A percentile compares a stretch with the other conserved stretches of the same genome.
Conservation (phyloP, 1,284 basidiomycete genomes). For the Malassezia cuniculi region DNA sequence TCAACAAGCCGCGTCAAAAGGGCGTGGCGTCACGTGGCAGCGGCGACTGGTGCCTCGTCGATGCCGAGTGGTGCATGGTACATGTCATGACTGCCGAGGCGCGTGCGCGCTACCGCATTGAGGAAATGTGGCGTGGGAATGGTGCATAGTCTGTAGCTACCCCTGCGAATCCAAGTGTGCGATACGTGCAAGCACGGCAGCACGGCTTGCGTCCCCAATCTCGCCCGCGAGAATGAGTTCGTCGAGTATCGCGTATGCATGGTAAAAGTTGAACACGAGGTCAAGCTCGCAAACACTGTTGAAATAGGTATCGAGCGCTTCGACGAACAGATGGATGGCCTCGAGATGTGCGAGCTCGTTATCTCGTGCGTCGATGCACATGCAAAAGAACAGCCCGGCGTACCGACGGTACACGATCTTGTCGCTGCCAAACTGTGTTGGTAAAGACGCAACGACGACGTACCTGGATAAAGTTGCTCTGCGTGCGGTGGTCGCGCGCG, state of each 20-base stretch:
- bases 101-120: constrained; percentile 32
- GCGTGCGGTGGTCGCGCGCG: constrained; percentile 94
- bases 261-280: constrained; percentile 97
- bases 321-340: constrained; percentile 94
- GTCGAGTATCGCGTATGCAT: constrained; percentile 93
- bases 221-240: constrained; percentile 98
- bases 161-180: constrained; percentile 48
- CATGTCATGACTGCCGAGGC: constrained; percentile 41
- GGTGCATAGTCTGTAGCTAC: constrained; percentile 1
- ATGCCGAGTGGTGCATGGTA: constrained; percentile 44
- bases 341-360: constrained; percentile 95
- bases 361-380: constrained; percentile 93
- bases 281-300: constrained; percentile 94
- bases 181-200: constrained; percentile 75
- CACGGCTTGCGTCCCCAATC: constrained; percentile 93
- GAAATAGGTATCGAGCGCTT: constrained; percentile 94
- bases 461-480: constrained; percentile 97
- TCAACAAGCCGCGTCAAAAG: constrained; percentile 16
- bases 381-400: constrained; percentile 70
- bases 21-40: constrained; percentile 26
- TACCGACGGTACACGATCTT: constrained; percentile 51
- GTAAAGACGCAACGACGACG: constrained; percentile 31
- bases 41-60: constrained; percentile 42
- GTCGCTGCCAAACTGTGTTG: constrained; percentile 24
- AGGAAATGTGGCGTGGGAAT: constrained; percentile 30